These are phyloP conservation scores for Trichophyton benhamiae DNA, from an alignment of 2,329 filamentous ascomycete species.

Conservation along the genomic window DNA sequence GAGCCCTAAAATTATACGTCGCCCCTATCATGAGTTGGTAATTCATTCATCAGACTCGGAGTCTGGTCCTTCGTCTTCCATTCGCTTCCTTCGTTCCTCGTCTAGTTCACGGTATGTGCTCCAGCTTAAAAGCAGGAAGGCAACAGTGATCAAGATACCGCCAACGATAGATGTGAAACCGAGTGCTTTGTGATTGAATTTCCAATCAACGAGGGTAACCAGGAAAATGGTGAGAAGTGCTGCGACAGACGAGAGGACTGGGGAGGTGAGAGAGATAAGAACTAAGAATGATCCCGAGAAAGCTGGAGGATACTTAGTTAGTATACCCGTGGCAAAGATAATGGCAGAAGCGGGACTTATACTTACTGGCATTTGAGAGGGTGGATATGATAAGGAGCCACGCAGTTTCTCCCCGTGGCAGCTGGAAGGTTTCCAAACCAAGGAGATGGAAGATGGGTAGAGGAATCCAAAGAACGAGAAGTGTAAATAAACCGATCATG, in stretches of 20 bases:
- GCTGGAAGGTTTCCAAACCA: conserved; percentile 68
- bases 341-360: neutral
- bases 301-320: conserved; percentile 21
- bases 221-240: conserved; percentile 93
- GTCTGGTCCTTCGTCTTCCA: conserved; percentile 31
- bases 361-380: conserved; percentile 65
- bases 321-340: neutral
- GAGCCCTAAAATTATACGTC: neutral
- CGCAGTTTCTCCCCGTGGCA: conserved; percentile 66
- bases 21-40: neutral
- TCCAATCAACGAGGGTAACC: conserved; percentile 82
- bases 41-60: conserved; percentile 31
- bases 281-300: conserved; percentile 91
- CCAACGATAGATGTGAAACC: conserved; percentile 64
- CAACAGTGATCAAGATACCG: conserved; percentile 75
- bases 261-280: conserved; percentile 82
- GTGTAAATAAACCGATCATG: conserved; percentile 74
- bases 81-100: conserved; percentile 58
- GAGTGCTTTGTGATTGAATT: conserved; percentile 65
- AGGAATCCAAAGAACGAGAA: conserved; percentile 82
- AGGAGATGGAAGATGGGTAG: conserved; percentile 69
- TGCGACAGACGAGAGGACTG: conserved; percentile 83
- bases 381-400: conserved; percentile 71
- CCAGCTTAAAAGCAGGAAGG: conserved; percentile 78
- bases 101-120: conserved; percentile 89